phyloP scores from a whole-genome alignment of 139 green algal species.

The Chlamydomonas applanata region DNA sequence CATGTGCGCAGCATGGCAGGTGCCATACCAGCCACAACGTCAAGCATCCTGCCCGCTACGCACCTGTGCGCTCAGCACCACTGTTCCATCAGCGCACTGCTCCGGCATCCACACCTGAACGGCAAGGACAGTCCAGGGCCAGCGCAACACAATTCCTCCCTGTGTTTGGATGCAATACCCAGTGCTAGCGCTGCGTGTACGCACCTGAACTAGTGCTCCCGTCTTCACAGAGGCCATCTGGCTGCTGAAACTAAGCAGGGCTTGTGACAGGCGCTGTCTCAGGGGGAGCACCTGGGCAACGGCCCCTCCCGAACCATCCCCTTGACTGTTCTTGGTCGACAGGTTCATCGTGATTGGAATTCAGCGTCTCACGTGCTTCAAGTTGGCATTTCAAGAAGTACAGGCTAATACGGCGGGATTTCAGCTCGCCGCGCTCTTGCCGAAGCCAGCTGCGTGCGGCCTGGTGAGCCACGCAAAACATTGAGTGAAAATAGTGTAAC shows the following conservation, averaged over 20 bases:
- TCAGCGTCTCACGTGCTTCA: too few relatives aligned
- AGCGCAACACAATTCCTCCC: not conserved
- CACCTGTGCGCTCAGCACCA: constrained; percentile 56
- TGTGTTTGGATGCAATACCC: not conserved
- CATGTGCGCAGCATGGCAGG: not conserved
- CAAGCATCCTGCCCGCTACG: not conserved
- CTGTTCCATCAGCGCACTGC: constrained; percentile 32
- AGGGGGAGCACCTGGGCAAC: not conserved
- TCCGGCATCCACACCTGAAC: constrained; percentile 68
- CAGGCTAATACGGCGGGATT: too few relatives aligned
- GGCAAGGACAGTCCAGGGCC: not conserved
- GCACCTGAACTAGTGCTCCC: constrained; percentile 40
- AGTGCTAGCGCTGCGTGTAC: not conserved
- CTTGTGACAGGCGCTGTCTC: constrained; percentile 6
- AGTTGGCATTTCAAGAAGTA: too few relatives aligned
- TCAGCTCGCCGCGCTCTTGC: too few relatives aligned
- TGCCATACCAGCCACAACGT: not conserved
- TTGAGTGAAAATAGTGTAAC: too few relatives aligned
- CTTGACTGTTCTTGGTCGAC: too few relatives aligned
- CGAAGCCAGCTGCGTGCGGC: too few relatives aligned
- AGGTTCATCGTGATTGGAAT: too few relatives aligned
- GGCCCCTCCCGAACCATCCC: too few relatives aligned
- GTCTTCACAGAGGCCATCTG: constrained; percentile 2
- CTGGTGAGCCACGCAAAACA: too few relatives aligned
- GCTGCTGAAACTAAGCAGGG: constrained; percentile 9